phyloP scores from a whole-genome alignment of 2,329 filamentous ascomycete species.

The Nothomitra cinnamomea region DNA sequence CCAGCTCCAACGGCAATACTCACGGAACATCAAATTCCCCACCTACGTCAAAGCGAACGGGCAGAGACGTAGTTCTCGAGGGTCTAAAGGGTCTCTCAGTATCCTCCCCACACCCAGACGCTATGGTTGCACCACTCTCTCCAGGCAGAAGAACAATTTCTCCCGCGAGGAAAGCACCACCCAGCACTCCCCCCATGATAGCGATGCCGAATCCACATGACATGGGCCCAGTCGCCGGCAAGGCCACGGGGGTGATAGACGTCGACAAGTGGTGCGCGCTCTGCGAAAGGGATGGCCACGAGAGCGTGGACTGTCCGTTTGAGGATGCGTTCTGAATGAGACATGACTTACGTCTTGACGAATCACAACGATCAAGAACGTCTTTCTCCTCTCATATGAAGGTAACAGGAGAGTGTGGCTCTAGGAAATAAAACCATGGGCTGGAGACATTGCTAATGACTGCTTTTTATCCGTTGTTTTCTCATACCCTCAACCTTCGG shows the following conservation, averaged over 20 bases:
- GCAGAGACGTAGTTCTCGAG: conserved; percentile 25
- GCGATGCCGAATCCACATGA: conserved; percentile 5
- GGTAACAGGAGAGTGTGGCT: too few relatives aligned
- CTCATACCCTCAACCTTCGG: too few relatives aligned
- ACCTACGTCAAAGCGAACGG: conserved; percentile 22
- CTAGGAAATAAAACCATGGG: too few relatives aligned
- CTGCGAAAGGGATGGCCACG: conserved; percentile 89
- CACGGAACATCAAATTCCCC: conserved; percentile 8
- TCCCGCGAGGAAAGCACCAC: background rate
- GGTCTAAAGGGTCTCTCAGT: conserved; percentile 19
- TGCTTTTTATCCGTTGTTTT: too few relatives aligned
- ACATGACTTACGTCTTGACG: conserved; percentile 3
- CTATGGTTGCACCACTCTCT: conserved; percentile 4
- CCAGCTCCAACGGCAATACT: conserved; percentile 7
- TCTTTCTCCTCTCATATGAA: background rate
- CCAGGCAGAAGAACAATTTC: background rate
- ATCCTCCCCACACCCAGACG: background rate
- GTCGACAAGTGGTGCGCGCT: conserved; percentile 90
- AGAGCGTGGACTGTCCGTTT: conserved; percentile 87
- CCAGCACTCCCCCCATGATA: background rate
- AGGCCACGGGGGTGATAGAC: conserved; percentile 62
- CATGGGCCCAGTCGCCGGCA: conserved; percentile 42
- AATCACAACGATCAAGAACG: background rate
- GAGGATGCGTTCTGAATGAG: conserved; percentile 44
- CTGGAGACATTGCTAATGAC: too few relatives aligned